These are phyloP conservation scores for Ogataea allantospora DNA, from an alignment of 805 yeast genomes.

Conservation along the genomic window DNA sequence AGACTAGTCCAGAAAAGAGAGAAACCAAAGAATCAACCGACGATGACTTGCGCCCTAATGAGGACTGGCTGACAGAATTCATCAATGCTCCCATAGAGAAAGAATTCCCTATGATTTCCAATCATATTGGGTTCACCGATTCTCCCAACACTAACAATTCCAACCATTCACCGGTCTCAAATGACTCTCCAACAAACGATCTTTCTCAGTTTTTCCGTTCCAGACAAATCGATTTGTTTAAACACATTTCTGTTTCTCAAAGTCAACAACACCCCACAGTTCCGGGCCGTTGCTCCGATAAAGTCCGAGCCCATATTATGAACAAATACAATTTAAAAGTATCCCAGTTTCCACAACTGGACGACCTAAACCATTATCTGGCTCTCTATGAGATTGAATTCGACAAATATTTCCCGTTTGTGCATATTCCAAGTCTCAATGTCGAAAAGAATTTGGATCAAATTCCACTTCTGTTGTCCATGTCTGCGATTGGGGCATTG, in stretches of 20 bases:
- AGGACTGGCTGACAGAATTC: constrained; percentile 70
- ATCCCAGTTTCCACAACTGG: constrained; percentile 68
- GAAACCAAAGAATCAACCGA: constrained; percentile 11
- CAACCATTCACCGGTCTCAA: constrained; percentile 34
- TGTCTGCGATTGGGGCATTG: constrained; percentile 88
- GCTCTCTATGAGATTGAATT: constrained; percentile 75
- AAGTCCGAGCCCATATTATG: constrained; percentile 54
- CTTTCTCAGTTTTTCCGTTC: constrained; percentile 61
- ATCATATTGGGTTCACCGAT: constrained; percentile 59
- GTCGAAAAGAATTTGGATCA: constrained; percentile 48
- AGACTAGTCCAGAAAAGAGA: constrained; percentile 7
- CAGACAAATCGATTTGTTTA: constrained; percentile 64
- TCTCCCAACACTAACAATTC: constrained; percentile 33
- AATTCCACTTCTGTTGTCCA: constrained; percentile 68
- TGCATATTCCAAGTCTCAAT: constrained; percentile 65
- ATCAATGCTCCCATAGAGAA: constrained; percentile 64
- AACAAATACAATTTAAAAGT: constrained; percentile 50
- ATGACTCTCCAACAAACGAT: constrained; percentile 39
- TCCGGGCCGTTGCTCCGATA: constrained; percentile 45
- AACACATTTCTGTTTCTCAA: constrained; percentile 38
- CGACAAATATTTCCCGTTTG: constrained; percentile 78
- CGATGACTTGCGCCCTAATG: constrained; percentile 18
- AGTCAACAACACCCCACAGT: constrained; percentile 29
- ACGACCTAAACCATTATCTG: constrained; percentile 74
- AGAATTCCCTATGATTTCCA: constrained; percentile 49